Evolutionary conservation across 1,284 basidiomycete species (phyloP), one percentile per base, ranked within the genome.

Genomic region (Puccinia horiana): DNA sequence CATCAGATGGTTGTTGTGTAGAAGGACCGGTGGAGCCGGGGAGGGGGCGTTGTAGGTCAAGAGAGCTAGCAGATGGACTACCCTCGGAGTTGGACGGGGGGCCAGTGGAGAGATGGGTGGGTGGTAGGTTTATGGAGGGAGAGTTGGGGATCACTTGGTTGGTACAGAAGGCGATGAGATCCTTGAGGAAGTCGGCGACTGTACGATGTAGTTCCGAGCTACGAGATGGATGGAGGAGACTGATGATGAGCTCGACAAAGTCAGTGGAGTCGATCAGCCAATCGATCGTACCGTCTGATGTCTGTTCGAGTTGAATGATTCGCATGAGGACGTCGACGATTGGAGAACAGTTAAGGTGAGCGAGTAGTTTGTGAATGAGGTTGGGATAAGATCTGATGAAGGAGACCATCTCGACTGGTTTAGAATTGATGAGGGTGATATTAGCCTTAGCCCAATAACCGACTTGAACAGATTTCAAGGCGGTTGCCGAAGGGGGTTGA

Each of bases 131-230:
- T 29, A 47, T 52, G 26, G 78, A 69, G 20, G 44, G 35, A 37
- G 84, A 85, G 82, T 85, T 88, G 85, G 54, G 88, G 85, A 91
- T 92, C 2, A 94, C 93, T 1, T 94, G 93, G 3, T 95, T 94
- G 0, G 95, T 93, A 26, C 95, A 94, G 88, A 98, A 93, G 35
- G 95, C 93, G 84, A 99, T 95, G 84, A 98, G 95, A 79, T 93
- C 93, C 87, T 97, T 97, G 86, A 99, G 91, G 75, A 98, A 90
- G 83, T 99, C 97, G 0, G 95, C 91, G 44, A 95, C 94, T 72
- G 95, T 92, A 40, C 91, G 90, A 87, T 99, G 96, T 82, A 93
- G 91, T 83, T 95, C 92, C 26, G 91, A 89, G 14, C 92, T 91
- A 83, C 94, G 89, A 14, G 90, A 87, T 0, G 97, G 95, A 0